Base-by-base conservation (phyloP, 192 early-diverging fungal species). In the Chytriomyces sp. region DNA sequence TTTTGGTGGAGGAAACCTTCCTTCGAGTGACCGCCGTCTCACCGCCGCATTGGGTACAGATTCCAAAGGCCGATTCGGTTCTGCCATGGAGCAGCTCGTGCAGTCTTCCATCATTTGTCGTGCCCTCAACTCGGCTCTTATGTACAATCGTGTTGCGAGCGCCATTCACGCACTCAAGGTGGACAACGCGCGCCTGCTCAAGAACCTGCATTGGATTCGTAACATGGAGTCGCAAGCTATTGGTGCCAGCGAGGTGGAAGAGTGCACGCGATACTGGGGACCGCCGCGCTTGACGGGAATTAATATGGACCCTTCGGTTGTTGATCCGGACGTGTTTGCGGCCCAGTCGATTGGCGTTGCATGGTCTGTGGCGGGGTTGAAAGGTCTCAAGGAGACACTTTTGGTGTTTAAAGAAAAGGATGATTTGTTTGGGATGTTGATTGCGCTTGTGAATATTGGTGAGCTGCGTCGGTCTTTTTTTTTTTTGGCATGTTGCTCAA, bases 121-220 rank as follows among this genome's bases (percentile, higher is more conserved):
- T 39, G 64, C 73, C 52, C 53, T 72, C 37, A 54, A 58, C 59
- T 61, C 73, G 53, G 28, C 26, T 2, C 22, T 70, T 14, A 63
- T 59, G 12, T 61, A 55, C 52, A 57, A 70, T 6, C 77, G 64
- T 36, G 52, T 65, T 12, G 32, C 74, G 25, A 64, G 73, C 5
- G 67, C 75, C 25, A 14, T 80, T 3, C 74, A 74, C 36, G 72
- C 72, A 0, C 49, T 80, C 8, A 60, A 69, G 52, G 40, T 85
- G 5, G 76, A 80, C 37, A 64, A 79, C 12, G 83, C 73, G 0
- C 38, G 70, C 32, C 25, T 58, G 3, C 34, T 81, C 8, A 75
- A 80, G 52, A 28, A 39, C 31, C 37, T 85, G 28, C 78, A 85
- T 33, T 85, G 83, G 83, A 41, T 80, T 49, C 62, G 75, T 5